phyloP scores from a whole-genome alignment of 176 grass and related monocot genomes.

The Aegilops sharonensis region DNA sequence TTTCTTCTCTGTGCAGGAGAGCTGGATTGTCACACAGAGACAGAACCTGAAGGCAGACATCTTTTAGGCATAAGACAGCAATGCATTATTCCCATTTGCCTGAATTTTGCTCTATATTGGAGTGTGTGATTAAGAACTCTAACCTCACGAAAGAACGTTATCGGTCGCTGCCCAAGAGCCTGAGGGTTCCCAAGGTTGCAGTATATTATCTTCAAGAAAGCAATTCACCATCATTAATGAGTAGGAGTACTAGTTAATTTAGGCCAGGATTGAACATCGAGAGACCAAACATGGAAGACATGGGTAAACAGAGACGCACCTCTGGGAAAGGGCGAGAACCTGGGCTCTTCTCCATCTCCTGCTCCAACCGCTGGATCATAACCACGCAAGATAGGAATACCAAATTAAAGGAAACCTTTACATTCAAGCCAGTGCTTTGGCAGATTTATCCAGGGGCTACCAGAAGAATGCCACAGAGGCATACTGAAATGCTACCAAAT shows the following conservation, averaged over 20 bases:
- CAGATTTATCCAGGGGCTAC: not conserved
- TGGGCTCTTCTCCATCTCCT: constrained; percentile 50
- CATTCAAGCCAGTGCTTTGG: not conserved
- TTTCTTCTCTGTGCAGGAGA: constrained; percentile 51
- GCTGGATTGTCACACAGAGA: constrained; percentile 67
- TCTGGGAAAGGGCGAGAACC: constrained; percentile 63
- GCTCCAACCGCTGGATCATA: constrained; percentile 46
- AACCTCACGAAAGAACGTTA: constrained; percentile 80
- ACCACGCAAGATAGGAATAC: not conserved
- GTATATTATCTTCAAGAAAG: constrained; percentile 47
- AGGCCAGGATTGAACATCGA: not conserved
- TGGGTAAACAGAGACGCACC: constrained; percentile 11
- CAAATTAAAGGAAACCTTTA: not conserved
- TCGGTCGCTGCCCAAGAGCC: constrained; percentile 56
- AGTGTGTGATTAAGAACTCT: not conserved
- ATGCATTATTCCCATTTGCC: not conserved
- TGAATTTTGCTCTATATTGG: not conserved
- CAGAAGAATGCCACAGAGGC: no score
- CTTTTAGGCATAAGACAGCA: not conserved
- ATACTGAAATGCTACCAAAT: no score
- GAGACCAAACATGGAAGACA: no score
- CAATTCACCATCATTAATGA: not conserved
- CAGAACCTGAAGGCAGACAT: constrained; percentile 50
- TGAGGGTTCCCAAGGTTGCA: constrained; percentile 81
- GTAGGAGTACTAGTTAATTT: not conserved